Conservation (phyloP, 2,329 filamentous ascomycete genomes). For the Diplocarpon rosae region DNA sequence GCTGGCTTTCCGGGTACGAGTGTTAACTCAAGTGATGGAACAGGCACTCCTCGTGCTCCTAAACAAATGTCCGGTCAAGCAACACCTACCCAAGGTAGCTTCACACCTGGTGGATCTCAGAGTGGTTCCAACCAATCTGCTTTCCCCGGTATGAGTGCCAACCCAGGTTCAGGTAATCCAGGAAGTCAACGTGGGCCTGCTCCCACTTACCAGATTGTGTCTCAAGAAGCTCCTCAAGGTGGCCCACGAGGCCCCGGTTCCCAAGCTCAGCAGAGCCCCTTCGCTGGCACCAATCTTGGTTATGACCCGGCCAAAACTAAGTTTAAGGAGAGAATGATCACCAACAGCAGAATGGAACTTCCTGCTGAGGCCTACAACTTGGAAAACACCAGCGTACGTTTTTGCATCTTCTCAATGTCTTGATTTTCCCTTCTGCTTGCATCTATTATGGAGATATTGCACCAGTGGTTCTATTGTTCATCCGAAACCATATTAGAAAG, state of each 20-base stretch:
- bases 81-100: background rate
- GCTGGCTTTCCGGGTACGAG: no score
- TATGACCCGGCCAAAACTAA: slow-evolving; percentile 33
- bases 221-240: background rate
- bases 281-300: slow-evolving; percentile 26
- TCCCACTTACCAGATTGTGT: no score
- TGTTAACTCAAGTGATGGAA: no score
- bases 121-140: background rate
- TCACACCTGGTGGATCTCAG: background rate
- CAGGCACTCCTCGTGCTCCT: background rate
- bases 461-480: no score
- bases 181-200: background rate
- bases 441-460: no score
- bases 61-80: background rate
- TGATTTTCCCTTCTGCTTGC: no score
- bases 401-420: background rate
- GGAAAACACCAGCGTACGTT: slow-evolving; percentile 26
- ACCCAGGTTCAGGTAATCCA: background rate
- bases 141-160: background rate
- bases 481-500: no score
- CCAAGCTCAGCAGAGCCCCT: slow-evolving; percentile 9
- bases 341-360: slow-evolving; percentile 41
- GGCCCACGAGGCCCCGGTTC: background rate
- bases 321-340: slow-evolving; percentile 21
- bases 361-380: slow-evolving; percentile 45